Percentiles rank a stretch among this genome's conserved stretches.
Evolutionary conservation across 2,329 filamentous ascomycete genomes (phyloP).

Genomic region (Didymella glomerata): DNA sequence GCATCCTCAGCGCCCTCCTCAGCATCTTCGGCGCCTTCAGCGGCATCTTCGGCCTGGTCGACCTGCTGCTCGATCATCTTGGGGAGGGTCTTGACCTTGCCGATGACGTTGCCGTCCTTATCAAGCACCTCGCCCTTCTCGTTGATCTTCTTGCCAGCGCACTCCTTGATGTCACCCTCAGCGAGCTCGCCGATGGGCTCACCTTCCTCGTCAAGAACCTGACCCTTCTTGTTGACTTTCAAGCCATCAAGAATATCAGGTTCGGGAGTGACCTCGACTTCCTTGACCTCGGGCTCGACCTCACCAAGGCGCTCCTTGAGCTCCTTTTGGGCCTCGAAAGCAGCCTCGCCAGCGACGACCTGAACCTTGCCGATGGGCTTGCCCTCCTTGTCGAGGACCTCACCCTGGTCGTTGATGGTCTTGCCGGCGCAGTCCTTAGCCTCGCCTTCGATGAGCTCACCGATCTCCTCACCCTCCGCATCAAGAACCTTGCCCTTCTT

Average conservation of each 20-base stretch:
- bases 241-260: constrained; percentile 60
- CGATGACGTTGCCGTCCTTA: constrained; percentile 69
- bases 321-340: constrained; percentile 59
- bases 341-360: constrained; percentile 59
- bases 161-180: constrained; percentile 68
- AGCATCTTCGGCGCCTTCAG: constrained; percentile 41
- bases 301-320: constrained; percentile 58
- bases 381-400: constrained; percentile 60
- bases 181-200: constrained; percentile 62
- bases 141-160: constrained; percentile 71
- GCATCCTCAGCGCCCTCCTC: constrained; percentile 46
- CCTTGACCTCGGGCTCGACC: constrained; percentile 54
- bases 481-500: constrained; percentile 65
- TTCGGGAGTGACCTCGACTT: constrained; percentile 53
- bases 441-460: constrained; percentile 59
- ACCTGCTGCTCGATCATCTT: constrained; percentile 52
- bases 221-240: constrained; percentile 68
- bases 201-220: constrained; percentile 62
- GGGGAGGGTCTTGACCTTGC: constrained; percentile 64
- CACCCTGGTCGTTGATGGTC: constrained; percentile 60
- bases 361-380: constrained; percentile 60
- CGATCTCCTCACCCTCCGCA: constrained; percentile 61
- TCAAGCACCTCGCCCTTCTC: constrained; percentile 71
- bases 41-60: constrained; percentile 41
- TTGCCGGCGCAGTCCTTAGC: constrained; percentile 56